These are phyloP conservation scores for Agroathelia rolfsii DNA, from an alignment of 1,284 basidiomycete genomes.

Conservation along the genomic window DNA sequence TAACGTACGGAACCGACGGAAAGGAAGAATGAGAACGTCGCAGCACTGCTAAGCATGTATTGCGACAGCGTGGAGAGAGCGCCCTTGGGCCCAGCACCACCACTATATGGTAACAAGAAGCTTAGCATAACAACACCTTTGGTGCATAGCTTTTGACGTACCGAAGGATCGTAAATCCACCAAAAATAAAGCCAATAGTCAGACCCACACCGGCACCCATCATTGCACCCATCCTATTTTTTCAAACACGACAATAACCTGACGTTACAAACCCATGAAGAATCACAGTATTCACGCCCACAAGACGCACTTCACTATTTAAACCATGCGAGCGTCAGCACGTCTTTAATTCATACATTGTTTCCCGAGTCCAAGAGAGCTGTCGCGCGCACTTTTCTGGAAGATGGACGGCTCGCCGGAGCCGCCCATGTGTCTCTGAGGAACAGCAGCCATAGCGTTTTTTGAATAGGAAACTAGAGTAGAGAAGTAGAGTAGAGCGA, in stretches of 20 bases:
- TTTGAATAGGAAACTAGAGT: constrained; percentile 5
- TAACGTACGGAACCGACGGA: constrained; percentile 68
- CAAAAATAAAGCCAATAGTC: constrained; percentile 95
- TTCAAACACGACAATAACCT: too few relatives aligned
- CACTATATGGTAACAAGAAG: constrained; percentile 32
- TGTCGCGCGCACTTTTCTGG: too few relatives aligned
- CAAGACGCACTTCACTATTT: constrained; percentile 38
- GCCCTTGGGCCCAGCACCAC: constrained; percentile 82
- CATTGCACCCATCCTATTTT: constrained; percentile 84
- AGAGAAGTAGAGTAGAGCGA: constrained; percentile 2
- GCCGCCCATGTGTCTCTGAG: too few relatives aligned
- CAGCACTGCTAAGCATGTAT: constrained; percentile 89
- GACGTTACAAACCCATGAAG: too few relatives aligned
- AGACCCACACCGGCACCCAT: constrained; percentile 90
- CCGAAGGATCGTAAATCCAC: constrained; percentile 84
- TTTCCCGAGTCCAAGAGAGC: too few relatives aligned
- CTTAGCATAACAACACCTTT: constrained; percentile 4
- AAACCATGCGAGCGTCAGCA: too few relatives aligned
- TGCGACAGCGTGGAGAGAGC: constrained; percentile 82
- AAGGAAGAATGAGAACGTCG: constrained; percentile 80
- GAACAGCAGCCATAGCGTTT: too few relatives aligned
- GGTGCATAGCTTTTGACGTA: constrained; percentile 25
- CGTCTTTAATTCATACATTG: too few relatives aligned
- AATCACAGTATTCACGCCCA: too few relatives aligned
- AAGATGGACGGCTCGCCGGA: too few relatives aligned